These are phyloP conservation scores for Sarocladiaceae sp. DNA, from an alignment of 2,329 filamentous ascomycete species.

Conservation along the genomic window DNA sequence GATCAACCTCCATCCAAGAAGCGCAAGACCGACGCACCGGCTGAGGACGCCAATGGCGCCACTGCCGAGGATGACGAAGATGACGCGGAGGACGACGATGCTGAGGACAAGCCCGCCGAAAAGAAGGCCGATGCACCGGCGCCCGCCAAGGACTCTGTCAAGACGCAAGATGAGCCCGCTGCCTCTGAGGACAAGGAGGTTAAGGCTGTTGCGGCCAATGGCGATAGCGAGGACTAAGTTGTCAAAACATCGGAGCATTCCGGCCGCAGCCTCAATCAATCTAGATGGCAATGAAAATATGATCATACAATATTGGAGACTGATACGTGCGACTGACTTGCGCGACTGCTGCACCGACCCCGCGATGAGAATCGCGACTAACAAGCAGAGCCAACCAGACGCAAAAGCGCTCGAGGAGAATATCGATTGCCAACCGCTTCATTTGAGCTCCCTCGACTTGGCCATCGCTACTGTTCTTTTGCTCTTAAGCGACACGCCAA, in stretches of 20 bases:
- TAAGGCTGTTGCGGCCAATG: constrained; percentile 17
- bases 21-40: constrained; percentile 38
- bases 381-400: too few species aligned
- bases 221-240: constrained; percentile 13
- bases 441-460: neutral
- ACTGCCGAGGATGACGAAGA: constrained; percentile 22
- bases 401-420: too few species aligned
- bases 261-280: neutral
- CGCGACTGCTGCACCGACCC: too few species aligned
- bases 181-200: constrained; percentile 9
- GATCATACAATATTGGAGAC: neutral
- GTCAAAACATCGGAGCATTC: too few species aligned
- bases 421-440: neutral
- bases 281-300: constrained; percentile 2
- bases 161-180: constrained; percentile 19
- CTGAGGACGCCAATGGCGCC: constrained; percentile 22
- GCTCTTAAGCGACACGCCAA: neutral
- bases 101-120: constrained; percentile 18
- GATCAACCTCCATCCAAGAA: constrained; percentile 47
- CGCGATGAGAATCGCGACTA: too few species aligned
- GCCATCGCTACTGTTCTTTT: too few species aligned
- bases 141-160: constrained; percentile 22
- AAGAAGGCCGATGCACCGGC: constrained; percentile 18
- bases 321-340: too few species aligned
- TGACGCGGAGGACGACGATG: constrained; percentile 18